Base-by-base conservation (phyloP, 148 eudicot species). In the Diospyros kaki region DNA sequence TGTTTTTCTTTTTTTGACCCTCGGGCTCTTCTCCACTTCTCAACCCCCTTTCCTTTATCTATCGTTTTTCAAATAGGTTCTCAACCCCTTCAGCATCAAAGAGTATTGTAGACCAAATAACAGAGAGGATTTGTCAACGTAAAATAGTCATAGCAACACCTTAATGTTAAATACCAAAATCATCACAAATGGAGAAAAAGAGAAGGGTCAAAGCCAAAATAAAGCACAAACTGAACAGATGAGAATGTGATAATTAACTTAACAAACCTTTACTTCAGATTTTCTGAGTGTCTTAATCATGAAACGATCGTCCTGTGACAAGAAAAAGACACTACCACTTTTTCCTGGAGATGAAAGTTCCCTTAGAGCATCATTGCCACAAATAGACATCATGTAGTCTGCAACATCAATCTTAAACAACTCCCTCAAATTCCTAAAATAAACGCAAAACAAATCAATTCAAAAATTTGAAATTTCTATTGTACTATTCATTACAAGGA, bases 401-500 rank as follows among this genome's bases (percentile, higher is more conserved):
- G 97, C 99, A 84, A 96, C 89, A 84, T 95, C 99, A 78, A 95
- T 93, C 84, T 86, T 89, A 87, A 95, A 95, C 93, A 95, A 86
- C 81, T 95, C 97, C 79, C 99, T 93, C 84, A 95, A 82, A 75
- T 91, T 88, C 86, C 99, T 94, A 58, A 43, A 74, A 51, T 39
- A 18, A n/a, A 75, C 72, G 51, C 52, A 61, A 65, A 54, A 48
- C 69, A 39, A 2, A 71, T 9, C 51, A 72, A 41, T 3, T 3
- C 71, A 53, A 44, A 0, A 11, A 48, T 44, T 10, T n/a, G 41
- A 50, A 69, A 44, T 40, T 56, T 50, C 10, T 65, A 50, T 40
- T 60, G 45, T 68, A 60, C 68, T 66, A 72, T 45, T 42, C 42
- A 58, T 58, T 15, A 18, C 41, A 59, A 59, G 65, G 65, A 41